Base-by-base conservation (phyloP, 495 filamentous ascomycete genomes). In the Aspergillus nanangensis region DNA sequence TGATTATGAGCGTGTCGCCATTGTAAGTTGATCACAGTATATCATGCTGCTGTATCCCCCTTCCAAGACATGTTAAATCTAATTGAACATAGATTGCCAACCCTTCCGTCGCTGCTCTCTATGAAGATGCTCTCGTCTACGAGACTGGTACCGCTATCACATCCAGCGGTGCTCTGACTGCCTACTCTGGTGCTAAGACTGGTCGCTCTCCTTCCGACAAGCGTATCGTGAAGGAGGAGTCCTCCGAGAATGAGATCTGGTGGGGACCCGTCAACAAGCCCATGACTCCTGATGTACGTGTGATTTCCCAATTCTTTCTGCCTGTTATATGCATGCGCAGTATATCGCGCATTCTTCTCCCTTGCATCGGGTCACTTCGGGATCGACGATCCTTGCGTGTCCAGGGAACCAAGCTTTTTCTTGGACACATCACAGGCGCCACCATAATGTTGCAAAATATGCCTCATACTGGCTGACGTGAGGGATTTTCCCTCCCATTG, bases 251-350 rank as follows among this genome's bases (percentile, higher is more conserved):
- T 24, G 82, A 97, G 38, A 78, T 98, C 61, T 98, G 93, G 93
- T 97, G 90, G 84, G 92, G 87, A 53, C 93, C 93, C 33, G 93
- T 98, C 53, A 98, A 98, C 78, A 96, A 96, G 82, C 87, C 93
- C 44, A 98, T 98, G 93, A 83, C 81, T 51, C 87, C 91, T 56
- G 92, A 97, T 73, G 93, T 98, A 82, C 83, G 91, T 79, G 35
- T 11, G 24, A 17, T 18, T 45, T 21, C 24, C 25, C 32, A 42
- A 2, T 17, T 34, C 38, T 19, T 43, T 25, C 8, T 41, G 2
- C 9, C 41, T 11, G 15, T 10, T 0, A 31, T 39, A 18, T 44
- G 14, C 27, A 18, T 22, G 24, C 14, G 21, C 36, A 14, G 41
- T 45, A 17, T 35, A 45, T 55, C 29, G 15, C 33, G 21, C 45